Evolutionary conservation across 495 filamentous ascomycete genomes (phyloP).

Genomic region (Penicillium argentinense): DNA sequence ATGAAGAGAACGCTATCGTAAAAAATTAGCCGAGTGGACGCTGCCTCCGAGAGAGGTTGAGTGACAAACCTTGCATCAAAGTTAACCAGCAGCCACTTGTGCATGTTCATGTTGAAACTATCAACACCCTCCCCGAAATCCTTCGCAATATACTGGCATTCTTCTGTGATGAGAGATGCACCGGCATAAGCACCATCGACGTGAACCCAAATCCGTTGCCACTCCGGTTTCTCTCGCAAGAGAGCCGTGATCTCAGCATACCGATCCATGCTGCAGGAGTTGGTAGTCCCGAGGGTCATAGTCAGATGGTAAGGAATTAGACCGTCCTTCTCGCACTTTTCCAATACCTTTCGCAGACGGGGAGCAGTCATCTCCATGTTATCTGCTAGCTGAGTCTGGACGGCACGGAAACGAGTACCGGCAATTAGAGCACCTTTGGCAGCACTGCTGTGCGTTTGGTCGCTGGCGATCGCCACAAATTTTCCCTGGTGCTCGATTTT

Average conservation of each 20-base stretch:
- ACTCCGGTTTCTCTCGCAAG: conserved; percentile 57
- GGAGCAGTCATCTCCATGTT: conserved; percentile 70
- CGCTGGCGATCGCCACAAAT: conserved; percentile 79
- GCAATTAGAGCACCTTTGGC: conserved; percentile 87
- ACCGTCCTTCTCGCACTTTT: conserved; percentile 60
- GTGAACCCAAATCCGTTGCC: conserved; percentile 79
- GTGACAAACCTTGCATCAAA: conserved; percentile 72
- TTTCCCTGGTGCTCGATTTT: conserved; percentile 63
- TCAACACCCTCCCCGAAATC: conserved; percentile 67
- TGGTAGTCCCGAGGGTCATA: conserved; percentile 83
- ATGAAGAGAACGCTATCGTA: conserved; percentile 68
- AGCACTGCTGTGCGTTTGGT: conserved; percentile 76
- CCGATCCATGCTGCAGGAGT: conserved; percentile 83
- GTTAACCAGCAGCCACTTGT: conserved; percentile 96
- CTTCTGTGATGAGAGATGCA: conserved; percentile 74
- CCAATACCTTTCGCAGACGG: conserved; percentile 58
- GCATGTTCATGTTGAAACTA: conserved; percentile 93
- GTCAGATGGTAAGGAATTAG: conserved; percentile 86
- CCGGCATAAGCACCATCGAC: conserved; percentile 97
- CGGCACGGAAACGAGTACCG: conserved; percentile 72
- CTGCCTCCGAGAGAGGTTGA: background rate
- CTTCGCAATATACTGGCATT: conserved; percentile 69
- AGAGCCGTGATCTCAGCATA: conserved; percentile 69
- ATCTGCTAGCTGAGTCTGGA: conserved; percentile 59
- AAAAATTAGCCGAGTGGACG: background rate